Percentiles rank a stretch among this genome's conserved stretches.
phyloP scores from a whole-genome alignment of 2,329 filamentous ascomycete genomes.

The Diplodia seriata region DNA sequence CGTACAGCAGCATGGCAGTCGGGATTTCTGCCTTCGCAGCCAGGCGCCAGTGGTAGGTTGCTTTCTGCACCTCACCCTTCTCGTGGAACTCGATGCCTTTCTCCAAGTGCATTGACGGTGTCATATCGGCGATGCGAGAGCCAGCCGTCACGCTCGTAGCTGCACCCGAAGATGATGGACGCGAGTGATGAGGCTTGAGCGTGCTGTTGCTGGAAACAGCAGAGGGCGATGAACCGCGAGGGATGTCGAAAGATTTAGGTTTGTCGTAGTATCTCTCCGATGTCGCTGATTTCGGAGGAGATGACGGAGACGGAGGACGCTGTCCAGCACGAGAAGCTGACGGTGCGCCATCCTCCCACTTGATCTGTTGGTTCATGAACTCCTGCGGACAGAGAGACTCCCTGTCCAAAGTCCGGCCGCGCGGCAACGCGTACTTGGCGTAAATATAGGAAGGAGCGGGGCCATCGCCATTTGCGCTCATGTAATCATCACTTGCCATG shows the following conservation, averaged over 20 bases:
- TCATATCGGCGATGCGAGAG: conserved; percentile 67
- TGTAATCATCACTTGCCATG: conserved; percentile 73
- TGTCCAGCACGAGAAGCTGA: conserved; percentile 31
- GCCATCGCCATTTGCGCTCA: conserved; percentile 59
- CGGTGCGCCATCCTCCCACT: conserved; percentile 61
- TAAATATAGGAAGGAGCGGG: conserved; percentile 81
- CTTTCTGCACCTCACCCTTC: conserved; percentile 85
- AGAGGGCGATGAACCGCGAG: conserved; percentile 41
- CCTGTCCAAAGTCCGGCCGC: conserved; percentile 79
- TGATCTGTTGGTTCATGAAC: conserved; percentile 58
- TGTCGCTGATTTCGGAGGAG: conserved; percentile 44
- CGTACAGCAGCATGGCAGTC: conserved; percentile 95
- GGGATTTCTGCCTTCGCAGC: conserved; percentile 86
- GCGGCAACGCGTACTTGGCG: conserved; percentile 81
- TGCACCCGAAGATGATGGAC: conserved; percentile 28
- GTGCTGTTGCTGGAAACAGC: conserved; percentile 54
- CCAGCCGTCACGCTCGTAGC: conserved; percentile 20
- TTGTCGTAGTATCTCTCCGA: conserved; percentile 31
- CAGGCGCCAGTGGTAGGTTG: conserved; percentile 91
- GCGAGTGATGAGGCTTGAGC: conserved; percentile 43
- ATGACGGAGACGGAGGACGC: conserved; percentile 49
- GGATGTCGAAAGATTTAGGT: conserved; percentile 37
- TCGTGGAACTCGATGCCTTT: conserved; percentile 93
- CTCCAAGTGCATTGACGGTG: conserved; percentile 84
- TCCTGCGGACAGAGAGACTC: conserved; percentile 50